A percentile compares a stretch with the other conserved stretches of the same genome.
Conservation (phyloP, 148 eudicot genomes). For the Cornus kousa region DNA sequence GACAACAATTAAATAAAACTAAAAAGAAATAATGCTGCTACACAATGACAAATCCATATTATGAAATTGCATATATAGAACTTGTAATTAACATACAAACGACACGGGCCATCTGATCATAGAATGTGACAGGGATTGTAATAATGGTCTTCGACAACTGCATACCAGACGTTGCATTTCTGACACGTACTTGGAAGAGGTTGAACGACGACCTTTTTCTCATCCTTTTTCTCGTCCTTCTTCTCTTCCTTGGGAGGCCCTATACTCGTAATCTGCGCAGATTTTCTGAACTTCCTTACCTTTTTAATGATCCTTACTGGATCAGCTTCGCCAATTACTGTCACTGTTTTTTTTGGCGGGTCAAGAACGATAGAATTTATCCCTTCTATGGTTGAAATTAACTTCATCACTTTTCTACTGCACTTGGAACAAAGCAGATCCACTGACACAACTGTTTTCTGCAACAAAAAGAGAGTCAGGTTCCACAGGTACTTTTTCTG, state of each 20-base stretch:
- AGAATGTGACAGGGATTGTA: conserved; percentile 17
- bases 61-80: background rate
- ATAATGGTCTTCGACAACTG: background rate
- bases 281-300: conserved; percentile 34
- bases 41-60: background rate
- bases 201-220: conserved; percentile 7
- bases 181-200: conserved; percentile 28
- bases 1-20: background rate
- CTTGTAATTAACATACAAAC: background rate
- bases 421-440: conserved; percentile 33
- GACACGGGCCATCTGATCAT: background rate
- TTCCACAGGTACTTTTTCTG: background rate
- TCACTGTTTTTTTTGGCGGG: conserved; percentile 25
- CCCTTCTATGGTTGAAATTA: conserved; percentile 27
- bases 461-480: conserved; percentile 16
- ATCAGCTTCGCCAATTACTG: conserved; percentile 33
- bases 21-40: background rate
- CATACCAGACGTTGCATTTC: conserved; percentile 22
- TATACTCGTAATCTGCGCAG: conserved; percentile 25
- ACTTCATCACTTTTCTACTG: conserved; percentile 34
- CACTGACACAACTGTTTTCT: conserved; percentile 41
- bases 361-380: conserved; percentile 31
- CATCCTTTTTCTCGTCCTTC: conserved; percentile 28
- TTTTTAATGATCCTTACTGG: conserved; percentile 29
- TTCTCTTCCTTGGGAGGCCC: conserved; percentile 33